These are phyloP conservation scores for Delonix regia DNA, from an alignment of 306 rosid species.

Conservation along the genomic window DNA sequence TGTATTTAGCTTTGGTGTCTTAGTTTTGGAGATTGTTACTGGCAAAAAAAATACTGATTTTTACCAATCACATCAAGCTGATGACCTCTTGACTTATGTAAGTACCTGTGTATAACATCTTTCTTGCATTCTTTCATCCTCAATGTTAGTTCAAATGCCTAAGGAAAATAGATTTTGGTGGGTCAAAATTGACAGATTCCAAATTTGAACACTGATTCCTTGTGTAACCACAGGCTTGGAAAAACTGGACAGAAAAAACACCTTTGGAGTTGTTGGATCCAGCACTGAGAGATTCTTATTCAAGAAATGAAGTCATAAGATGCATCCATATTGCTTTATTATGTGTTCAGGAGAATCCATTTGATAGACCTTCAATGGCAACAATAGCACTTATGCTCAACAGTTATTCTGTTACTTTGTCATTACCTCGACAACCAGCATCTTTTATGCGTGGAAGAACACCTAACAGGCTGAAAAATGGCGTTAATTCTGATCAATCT, in stretches of 20 bases:
- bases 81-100: conserved; percentile 52
- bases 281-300: conserved; percentile 42
- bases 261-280: conserved; percentile 52
- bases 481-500: conserved; percentile 30
- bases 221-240: conserved; percentile 48
- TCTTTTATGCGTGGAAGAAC: conserved; percentile 39
- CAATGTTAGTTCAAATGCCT: not conserved
- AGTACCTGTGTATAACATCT: conserved; percentile 28
- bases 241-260: conserved; percentile 42
- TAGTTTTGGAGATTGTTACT: conserved; percentile 50
- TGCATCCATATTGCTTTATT: conserved; percentile 59
- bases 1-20: conserved; percentile 52
- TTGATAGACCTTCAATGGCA: conserved; percentile 51
- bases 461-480: conserved; percentile 15
- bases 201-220: not conserved
- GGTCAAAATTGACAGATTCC: conserved; percentile 2
- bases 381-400: conserved; percentile 45
- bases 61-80: conserved; percentile 23
- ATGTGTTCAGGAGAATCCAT: conserved; percentile 55
- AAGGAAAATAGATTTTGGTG: not conserved
- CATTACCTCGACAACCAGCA: conserved; percentile 44
- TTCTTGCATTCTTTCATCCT: not conserved
- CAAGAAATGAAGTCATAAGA: conserved; percentile 52
- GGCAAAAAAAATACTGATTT: conserved; percentile 50
- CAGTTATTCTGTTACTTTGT: conserved; percentile 45